Evolutionary conservation across 2,329 filamentous ascomycete species (phyloP).

Genomic region (Apiospora phragmitis): DNA sequence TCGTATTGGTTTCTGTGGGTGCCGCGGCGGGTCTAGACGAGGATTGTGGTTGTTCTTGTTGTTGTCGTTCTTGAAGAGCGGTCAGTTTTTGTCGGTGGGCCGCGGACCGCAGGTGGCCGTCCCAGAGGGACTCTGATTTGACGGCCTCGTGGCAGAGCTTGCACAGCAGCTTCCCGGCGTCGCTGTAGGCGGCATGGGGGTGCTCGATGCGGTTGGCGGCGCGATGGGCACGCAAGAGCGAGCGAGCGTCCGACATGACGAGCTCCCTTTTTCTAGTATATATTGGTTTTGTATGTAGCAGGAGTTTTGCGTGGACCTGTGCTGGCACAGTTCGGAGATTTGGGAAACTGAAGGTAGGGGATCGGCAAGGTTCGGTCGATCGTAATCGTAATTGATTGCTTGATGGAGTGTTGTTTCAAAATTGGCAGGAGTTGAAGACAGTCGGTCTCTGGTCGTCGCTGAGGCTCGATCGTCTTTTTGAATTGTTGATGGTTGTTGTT

Average conservation of each 20-base stretch:
- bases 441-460: background rate
- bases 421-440: background rate
- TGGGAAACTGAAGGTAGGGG: background rate
- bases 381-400: background rate
- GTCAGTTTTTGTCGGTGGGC: constrained; percentile 44
- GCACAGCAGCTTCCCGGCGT: constrained; percentile 68
- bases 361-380: background rate
- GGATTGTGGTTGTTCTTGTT: background rate
- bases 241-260: constrained; percentile 75
- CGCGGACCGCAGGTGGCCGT: constrained; percentile 55
- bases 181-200: constrained; percentile 67
- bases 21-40: constrained; percentile 18
- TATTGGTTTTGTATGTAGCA: background rate
- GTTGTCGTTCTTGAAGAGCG: constrained; percentile 16
- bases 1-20: constrained; percentile 25
- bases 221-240: constrained; percentile 76
- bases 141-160: constrained; percentile 64
- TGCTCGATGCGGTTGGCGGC: constrained; percentile 72
- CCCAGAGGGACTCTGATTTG: constrained; percentile 69
- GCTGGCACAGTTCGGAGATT: background rate
- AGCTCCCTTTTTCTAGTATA: background rate
- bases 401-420: background rate
- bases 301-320: background rate
- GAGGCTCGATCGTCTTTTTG: background rate
- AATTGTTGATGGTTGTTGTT: background rate